Evolutionary conservation across 306 rosid species (phyloP), one percentile per base, ranked within the genome.

Genomic region (Cercis canadensis): DNA sequence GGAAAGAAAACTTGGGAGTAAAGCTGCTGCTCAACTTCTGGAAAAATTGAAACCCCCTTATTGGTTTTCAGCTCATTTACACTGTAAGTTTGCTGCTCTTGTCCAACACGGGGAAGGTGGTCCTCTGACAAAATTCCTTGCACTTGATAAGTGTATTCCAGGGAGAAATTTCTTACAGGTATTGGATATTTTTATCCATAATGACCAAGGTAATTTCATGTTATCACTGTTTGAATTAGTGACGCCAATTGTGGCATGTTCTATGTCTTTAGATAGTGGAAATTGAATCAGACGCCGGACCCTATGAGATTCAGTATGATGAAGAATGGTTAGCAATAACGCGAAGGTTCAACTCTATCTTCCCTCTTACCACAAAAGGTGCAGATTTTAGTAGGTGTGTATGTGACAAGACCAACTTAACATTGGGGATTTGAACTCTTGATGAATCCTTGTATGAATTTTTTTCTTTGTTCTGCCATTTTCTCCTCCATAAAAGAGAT

Each of bases 251-350:
- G 57, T 80, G 67, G 24, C 59, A 51, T 77, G 69, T 36, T 51
- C 51, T 78, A 62, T 73, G 50, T 56, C 70, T 65, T 52, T 62
- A 90, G 98, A 80, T 94, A 58, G 72, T 90, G 78, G 96, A 94
- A 66, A 70, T 94, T 63, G 97, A 89, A 72, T 83, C 98, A 13
- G 96, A 71, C 77, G 74, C 79, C 52, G 97, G 97, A 66, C 95
- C 97, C 29, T 76, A 74, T 62, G 98, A 89, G 81, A 89, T 94
- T 67, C 87, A 75, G 85, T 94, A 87, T 62, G 96, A 94, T 60
- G 98, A 90, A 72, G 98, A 94, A 80, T 94, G 98, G 98, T 82
- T 94, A 66, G 96, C 96, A 12, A 84, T 94, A 82, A 94, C 96
- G 10, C 76, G 89, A 60, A 82, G 81, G 68, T 87, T 89, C 87